Evolutionary conservation across 202 grass and related monocot genomes (phyloP).

Genomic region (Zoysia matrella): DNA sequence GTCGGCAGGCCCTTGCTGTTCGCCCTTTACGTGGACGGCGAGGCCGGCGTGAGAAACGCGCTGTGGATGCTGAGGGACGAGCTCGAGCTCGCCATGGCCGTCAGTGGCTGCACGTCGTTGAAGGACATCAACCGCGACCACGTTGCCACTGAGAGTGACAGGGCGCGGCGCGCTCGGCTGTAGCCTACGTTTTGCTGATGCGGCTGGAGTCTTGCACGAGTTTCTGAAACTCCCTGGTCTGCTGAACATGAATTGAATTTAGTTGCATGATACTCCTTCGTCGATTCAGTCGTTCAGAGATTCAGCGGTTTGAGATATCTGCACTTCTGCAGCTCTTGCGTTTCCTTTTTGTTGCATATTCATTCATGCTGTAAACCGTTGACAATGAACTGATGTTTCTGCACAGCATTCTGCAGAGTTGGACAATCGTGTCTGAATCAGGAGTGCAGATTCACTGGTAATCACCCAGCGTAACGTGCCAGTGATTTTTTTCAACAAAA

Average conservation of each 20-base stretch:
- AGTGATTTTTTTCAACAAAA: background rate
- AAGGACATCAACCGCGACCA: conserved; percentile 66
- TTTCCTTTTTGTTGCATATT: background rate
- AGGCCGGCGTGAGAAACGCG: conserved; percentile 71
- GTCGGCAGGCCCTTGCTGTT: conserved; percentile 85
- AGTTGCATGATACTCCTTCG: background rate
- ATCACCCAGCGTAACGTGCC: background rate
- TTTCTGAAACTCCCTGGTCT: background rate
- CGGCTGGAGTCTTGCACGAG: background rate
- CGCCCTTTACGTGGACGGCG: conserved; percentile 76
- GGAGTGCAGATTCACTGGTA: background rate
- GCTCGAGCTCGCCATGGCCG: conserved; percentile 87
- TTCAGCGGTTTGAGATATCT: background rate
- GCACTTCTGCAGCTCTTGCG: background rate
- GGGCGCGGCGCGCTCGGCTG: conserved; percentile 42
- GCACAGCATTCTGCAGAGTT: background rate
- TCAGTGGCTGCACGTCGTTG: conserved; percentile 71
- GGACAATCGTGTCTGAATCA: background rate
- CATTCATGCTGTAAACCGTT: background rate
- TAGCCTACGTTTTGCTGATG: conserved; percentile 19
- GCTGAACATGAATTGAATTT: background rate
- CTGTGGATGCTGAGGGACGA: conserved; percentile 80
- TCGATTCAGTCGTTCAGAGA: background rate
- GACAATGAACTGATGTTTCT: background rate
- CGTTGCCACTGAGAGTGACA: conserved; percentile 64